Evolutionary conservation across 2,329 filamentous ascomycete genomes (phyloP), one percentile per base, ranked within the genome.

Genomic region (Ophiostoma ulmi): DNA sequence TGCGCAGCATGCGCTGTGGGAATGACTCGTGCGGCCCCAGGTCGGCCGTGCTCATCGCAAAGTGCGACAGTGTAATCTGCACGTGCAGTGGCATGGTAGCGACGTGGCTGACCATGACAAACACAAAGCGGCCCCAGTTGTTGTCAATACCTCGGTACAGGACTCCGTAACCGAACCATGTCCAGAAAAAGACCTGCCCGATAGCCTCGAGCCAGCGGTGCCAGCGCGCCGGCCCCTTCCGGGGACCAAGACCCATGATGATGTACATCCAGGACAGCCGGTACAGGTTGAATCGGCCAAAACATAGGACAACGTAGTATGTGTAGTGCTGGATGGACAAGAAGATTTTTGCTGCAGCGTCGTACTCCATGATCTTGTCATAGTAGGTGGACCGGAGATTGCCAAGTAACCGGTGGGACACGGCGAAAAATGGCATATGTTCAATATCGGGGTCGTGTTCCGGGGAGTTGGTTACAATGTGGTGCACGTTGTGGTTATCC

Each of bases 361-460:
- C 93, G 78, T 92, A 96, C 71, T 85, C 78, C 88, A 97, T 93
- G 70, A 92, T 80, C 68, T 87, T 88, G 70, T 94, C 89, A 79
- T 97, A 96, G 80, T 93, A 97, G 4, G 91, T 91, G 22, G 91
- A 95, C 44, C 87, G 85, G 67, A 97, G 82, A 71, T 83, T 90
- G 55, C 84, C 84, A 69, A 97, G 86, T 76, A 95, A 90, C 35
- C 92, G 88, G 76, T 96, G 93, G 1, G 91, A 93, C 39, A 95
- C 87, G 72, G 93, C 92, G 78, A 97, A 93, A 78, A 97, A 90
- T 3, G 94, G 94, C 80, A 97, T 87, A 78, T 97, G 91, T 78
- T 94, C 88, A 75, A 97, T 98, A 78, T 98, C 94, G 0, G 95
- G 94, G 78, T 98, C 94, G 78, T 98, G 94, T 79, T 97, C 95